These are phyloP conservation scores for Ochromonadaceae sp. DNA, from an alignment of 352 stramenopile genomes.

Conservation along the genomic window DNA sequence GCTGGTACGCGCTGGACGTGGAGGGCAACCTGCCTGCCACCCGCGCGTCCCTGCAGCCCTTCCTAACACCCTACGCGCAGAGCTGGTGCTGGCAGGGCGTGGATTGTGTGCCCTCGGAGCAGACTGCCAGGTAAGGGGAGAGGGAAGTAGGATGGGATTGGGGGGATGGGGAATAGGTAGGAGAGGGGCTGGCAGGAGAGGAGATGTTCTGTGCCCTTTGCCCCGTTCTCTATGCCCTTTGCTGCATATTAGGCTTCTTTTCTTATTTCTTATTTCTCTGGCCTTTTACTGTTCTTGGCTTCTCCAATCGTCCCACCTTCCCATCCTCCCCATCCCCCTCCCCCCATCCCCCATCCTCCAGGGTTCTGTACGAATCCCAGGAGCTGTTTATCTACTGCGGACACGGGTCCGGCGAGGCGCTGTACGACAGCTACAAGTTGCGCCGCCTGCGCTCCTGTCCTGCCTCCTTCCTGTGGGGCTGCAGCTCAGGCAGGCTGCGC, in stretches of 20 bases:
- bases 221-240: too few relatives aligned
- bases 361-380: conserved; percentile 15
- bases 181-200: too few relatives aligned
- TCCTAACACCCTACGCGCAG: conserved; percentile 29
- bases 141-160: too few relatives aligned
- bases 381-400: conserved; percentile 92
- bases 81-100: conserved; percentile 41
- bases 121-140: conserved; percentile 44
- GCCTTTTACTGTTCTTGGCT: too few relatives aligned
- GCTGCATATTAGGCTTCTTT: too few relatives aligned
- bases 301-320: too few relatives aligned
- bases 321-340: too few relatives aligned
- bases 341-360: too few relatives aligned
- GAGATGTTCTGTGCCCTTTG: too few relatives aligned
- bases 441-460: too few relatives aligned
- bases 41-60: conserved; percentile 34
- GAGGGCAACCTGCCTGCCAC: conserved; percentile 53
- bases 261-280: too few relatives aligned
- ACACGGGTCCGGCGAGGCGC: conserved; percentile 83
- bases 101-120: conserved; percentile 34
- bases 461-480: conserved; percentile 86
- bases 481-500: conserved; percentile 78
- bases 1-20: conserved; percentile 51
- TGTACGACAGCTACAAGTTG: conserved; percentile 49
- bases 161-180: too few relatives aligned